Base-by-base conservation (phyloP, 768 basidiomycete species). In the Krasilnikovozyma curviuscula region DNA sequence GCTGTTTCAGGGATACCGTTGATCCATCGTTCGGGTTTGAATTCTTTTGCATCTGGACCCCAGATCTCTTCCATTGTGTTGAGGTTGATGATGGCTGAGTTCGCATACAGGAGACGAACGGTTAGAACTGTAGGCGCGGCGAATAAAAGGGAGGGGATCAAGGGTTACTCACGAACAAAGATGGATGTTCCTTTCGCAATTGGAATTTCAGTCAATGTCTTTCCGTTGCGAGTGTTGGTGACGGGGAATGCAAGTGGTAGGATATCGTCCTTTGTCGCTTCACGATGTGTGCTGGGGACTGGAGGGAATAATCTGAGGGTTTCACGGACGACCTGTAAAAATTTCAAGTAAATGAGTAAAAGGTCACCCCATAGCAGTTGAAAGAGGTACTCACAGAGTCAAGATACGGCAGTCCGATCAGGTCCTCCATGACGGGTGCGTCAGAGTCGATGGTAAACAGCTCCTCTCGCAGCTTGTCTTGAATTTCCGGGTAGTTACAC, bases 401-500 rank as follows among this genome's bases (percentile, higher is more conserved):
- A 13, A 49, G 48, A 32, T 49, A 49, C 10, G 48, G 39, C 19
- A 48, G 31, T 4, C 25, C 47, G 28, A 40, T 48, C 2, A 48
- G 47, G 8, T 24, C 21, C 24, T 49, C 40, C 40, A 63, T 53
- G 5, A 51, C 50, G 2, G 61, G 62, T 19, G 59, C 38, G n/a
- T 63, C 62, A n/a, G 59, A 51, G 7, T 41, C 19, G 9, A 78
- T 64, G 0, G 63, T 57, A 7, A 72, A 61, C 1, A 78, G 65
- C 58, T 93, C 86, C 1, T 68, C 61, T 13, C 83, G 77, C 5
- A 95, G 71, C 24, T 73, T 75, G 35, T 68, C 67, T 63, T 93
- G 88, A 13, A 78, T 61, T 1, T 68, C 68, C 0, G 76, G 76
- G 59, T 82, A 65, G 55, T 73, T 70, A 0, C 83, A 76, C 32